Conservation (phyloP, 108 stramenopile species). For the Fragilariopsis cylindrus region DNA sequence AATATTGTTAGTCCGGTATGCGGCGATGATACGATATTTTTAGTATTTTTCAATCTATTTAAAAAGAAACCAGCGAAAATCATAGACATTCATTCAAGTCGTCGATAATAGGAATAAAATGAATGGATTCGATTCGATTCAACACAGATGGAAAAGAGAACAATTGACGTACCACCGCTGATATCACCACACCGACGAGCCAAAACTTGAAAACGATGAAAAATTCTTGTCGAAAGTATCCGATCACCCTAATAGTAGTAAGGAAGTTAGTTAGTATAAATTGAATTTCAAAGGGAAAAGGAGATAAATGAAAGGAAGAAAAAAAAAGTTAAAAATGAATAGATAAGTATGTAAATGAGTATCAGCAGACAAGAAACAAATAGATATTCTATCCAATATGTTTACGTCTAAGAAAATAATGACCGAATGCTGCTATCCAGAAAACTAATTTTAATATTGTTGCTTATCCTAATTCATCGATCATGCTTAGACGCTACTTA, state of each 20-base stretch:
- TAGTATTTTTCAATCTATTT: not conserved
- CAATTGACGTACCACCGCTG: constrained; percentile 54
- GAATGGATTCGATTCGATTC: not conserved
- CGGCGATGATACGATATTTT: not conserved
- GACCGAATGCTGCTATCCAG: not conserved
- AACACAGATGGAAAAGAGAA: too few species aligned
- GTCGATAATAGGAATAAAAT: not conserved
- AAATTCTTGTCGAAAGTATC: constrained; percentile 86
- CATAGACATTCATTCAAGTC: not conserved
- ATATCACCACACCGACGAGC: constrained; percentile 77
- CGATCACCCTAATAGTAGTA: constrained; percentile 45
- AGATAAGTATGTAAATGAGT: too few species aligned
- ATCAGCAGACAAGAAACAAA: too few species aligned
- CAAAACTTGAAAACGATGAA: constrained; percentile 82
- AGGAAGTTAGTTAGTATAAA: not conserved
- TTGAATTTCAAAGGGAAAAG: constrained; percentile 4
- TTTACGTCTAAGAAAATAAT: not conserved
- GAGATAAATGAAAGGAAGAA: not conserved
- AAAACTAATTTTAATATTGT: not conserved
- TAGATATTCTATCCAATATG: too few species aligned
- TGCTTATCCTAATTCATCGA: not conserved
- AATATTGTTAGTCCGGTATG: not conserved
- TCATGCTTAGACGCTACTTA: not conserved
- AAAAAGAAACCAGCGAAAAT: not conserved
- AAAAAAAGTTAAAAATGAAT: not conserved